phyloP scores from a whole-genome alignment of 495 filamentous ascomycete genomes.

The Aspergillus ellipticus region DNA sequence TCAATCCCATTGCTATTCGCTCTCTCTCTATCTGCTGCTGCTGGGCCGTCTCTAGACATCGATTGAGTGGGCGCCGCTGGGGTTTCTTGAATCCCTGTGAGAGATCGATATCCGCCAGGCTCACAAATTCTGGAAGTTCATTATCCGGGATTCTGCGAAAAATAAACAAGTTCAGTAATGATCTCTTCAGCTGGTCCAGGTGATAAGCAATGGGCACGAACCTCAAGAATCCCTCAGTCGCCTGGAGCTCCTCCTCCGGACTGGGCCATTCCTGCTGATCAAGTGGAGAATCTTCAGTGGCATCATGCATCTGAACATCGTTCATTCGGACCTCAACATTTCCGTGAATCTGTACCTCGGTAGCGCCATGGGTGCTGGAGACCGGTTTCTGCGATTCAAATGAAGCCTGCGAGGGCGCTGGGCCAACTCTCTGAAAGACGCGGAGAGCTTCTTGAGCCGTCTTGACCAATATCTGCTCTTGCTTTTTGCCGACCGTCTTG shows the following conservation, averaged over 20 bases:
- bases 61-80: not conserved
- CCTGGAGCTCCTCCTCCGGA: not conserved
- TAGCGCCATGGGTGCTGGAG: not conserved
- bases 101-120: conserved; percentile 9
- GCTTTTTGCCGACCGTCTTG: not conserved
- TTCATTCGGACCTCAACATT: not conserved
- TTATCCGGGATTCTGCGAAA: conserved; percentile 3
- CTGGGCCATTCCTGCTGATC: not conserved
- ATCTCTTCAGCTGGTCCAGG: not conserved
- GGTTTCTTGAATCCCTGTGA: not conserved
- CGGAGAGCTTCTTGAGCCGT: not conserved
- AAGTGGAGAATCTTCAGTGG: not conserved
- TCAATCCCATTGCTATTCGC: not conserved
- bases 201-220: not conserved
- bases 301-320: not conserved
- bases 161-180: conserved; percentile 5
- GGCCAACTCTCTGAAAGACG: not conserved
- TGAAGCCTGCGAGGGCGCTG: not conserved
- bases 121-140: conserved; percentile 1
- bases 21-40: not conserved
- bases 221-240: not conserved
- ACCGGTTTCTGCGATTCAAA: not conserved
- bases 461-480: not conserved
- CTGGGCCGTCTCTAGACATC: not conserved
- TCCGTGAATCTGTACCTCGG: not conserved